Conservation (phyloP, 208 protist species). For the Balamuthia mandrillaris region DNA sequence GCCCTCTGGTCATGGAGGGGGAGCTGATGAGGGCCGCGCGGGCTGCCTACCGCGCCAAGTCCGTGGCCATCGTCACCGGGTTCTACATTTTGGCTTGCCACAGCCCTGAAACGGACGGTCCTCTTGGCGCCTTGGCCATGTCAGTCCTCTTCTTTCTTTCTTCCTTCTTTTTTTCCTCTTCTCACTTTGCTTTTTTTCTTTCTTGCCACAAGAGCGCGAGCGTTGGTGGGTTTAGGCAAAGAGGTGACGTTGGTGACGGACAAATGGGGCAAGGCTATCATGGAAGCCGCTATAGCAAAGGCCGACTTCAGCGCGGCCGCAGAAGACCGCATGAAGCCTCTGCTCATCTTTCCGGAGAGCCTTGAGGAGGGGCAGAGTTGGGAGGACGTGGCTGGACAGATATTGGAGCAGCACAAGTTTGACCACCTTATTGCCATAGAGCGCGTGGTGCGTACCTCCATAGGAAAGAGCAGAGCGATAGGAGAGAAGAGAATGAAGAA, state of each 20-base stretch:
- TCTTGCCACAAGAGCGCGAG: not conserved
- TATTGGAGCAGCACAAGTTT: not conserved
- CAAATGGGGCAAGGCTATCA: not conserved
- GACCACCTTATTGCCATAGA: constrained; percentile 22
- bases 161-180: not conserved
- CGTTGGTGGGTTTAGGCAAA: not conserved
- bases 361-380: not conserved
- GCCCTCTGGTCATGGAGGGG: not conserved
- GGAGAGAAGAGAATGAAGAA: too few species aligned
- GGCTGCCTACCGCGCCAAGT: not conserved
- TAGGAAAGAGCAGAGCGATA: too few species aligned
- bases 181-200: not conserved
- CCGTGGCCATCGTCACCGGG: not conserved
- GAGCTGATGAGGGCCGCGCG: not conserved
- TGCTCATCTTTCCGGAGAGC: not conserved
- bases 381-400: not conserved
- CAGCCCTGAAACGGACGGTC: constrained; percentile 2
- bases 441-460: not conserved
- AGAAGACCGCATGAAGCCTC: too few species aligned
- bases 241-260: constrained; percentile 8
- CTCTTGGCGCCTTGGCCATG: constrained; percentile 17
- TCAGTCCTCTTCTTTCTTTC: not conserved
- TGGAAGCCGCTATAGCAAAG: not conserved
- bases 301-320: not conserved
- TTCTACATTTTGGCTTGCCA: constrained; percentile 2